Evolutionary conservation across 2,329 filamentous ascomycete genomes (phyloP), one percentile per base, ranked within the genome.

Genomic region (Trichoderma sp.): DNA sequence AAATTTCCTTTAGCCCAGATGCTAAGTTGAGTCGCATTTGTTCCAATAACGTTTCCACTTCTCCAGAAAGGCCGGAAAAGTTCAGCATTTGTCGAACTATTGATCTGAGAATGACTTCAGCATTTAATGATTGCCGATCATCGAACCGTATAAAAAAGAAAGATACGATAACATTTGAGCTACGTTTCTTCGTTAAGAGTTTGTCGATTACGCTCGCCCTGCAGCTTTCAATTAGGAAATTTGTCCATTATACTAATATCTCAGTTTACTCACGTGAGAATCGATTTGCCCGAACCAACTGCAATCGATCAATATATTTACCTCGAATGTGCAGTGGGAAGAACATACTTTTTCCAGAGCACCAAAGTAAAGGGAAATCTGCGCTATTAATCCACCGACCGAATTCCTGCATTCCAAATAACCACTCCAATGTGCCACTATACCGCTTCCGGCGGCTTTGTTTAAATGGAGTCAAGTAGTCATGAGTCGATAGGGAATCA

Each of bases 321-420:
- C 0, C n/a, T 4, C 0, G 8, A 4, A 12, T 13, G 3, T 22
- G 15, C 17, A 35, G 13, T 2, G 8, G 2, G 0, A 0, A 70
- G 0, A 0, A 70, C 74, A 68, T 45, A 77, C 76, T 76, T 45
- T 77, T 78, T 0, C 77, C 77, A 1, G 71, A 75, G 37, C 73
- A 76, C 76, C 74, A 78, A 0, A 78, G 56, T 1, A 72, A 35
- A 2, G 64, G 64, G 25, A 52, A 61, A 2, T 29, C 35, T 1
- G 52, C 42, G 27, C n/a, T 15, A 1, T 68, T 17, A 0, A 65
- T 17, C 76, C 77, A 79, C 1, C 63, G 54, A 17, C 60, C 59
- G 22, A 77, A 79, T 17, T 77, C 69, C 0, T 42, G 8, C 0
- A 72, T 76, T 2, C 66, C 2, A 3, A 76, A 73, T 3, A 78